phyloP scores from a whole-genome alignment of 2,329 filamentous ascomycete species.

The Alternaria rosae region DNA sequence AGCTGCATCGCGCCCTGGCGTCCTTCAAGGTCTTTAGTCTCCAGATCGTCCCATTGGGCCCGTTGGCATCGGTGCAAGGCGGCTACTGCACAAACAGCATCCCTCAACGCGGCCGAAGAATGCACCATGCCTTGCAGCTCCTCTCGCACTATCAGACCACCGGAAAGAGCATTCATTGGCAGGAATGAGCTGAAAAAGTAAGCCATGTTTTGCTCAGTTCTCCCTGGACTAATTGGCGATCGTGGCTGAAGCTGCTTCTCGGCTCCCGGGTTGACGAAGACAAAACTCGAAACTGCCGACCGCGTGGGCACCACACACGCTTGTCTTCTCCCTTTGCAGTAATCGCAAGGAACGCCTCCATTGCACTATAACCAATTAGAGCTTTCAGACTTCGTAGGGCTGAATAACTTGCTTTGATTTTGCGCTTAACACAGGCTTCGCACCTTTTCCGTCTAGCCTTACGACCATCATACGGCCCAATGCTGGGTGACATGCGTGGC shows the following conservation, averaged over 20 bases:
- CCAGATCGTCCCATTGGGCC: background rate
- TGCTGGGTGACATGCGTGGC: slow-evolving; percentile 18
- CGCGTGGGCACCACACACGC: slow-evolving; percentile 16
- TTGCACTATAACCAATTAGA: slow-evolving; percentile 25
- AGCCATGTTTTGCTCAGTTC: slow-evolving; percentile 15
- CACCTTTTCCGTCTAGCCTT: slow-evolving; percentile 37
- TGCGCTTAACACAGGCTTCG: slow-evolving; percentile 34
- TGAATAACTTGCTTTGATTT: slow-evolving; percentile 28
- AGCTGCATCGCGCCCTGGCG: slow-evolving; percentile 17
- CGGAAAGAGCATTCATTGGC: slow-evolving; percentile 29
- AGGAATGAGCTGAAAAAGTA: slow-evolving; percentile 37
- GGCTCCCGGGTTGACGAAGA: slow-evolving; percentile 24
- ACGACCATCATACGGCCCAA: slow-evolving; percentile 41
- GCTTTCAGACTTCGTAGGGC: background rate
- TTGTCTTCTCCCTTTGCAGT: slow-evolving; percentile 27
- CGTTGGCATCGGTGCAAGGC: slow-evolving; percentile 16
- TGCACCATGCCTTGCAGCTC: slow-evolving; percentile 22
- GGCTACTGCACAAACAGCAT: slow-evolving; percentile 31
- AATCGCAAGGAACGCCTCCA: slow-evolving; percentile 31
- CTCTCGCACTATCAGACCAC: slow-evolving; percentile 5
- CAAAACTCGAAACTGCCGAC: slow-evolving; percentile 6
- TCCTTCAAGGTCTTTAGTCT: background rate
- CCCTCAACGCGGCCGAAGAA: slow-evolving; percentile 22
- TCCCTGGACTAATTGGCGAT: background rate
- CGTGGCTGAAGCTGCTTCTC: background rate